Percentiles rank a stretch among this genome's conserved stretches.
phyloP scores from a whole-genome alignment of 2,329 filamentous ascomycete species.

The Ophiosphaerella herpotricha region DNA sequence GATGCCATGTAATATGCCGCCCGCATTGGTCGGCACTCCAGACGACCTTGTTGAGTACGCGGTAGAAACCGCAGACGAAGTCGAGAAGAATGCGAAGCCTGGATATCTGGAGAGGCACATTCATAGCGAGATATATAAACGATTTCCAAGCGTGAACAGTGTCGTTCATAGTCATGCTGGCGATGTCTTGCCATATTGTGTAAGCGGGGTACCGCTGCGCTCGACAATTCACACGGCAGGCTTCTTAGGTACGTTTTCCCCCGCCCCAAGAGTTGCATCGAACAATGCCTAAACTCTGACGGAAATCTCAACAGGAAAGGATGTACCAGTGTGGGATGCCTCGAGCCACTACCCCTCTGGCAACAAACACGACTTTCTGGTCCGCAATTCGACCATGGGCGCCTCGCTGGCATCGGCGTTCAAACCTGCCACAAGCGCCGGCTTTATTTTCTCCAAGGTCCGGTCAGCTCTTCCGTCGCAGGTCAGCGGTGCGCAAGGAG shows the following conservation, averaged over 20 bases:
- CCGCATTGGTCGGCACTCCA: slow-evolving; percentile 48
- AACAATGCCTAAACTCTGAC: not conserved
- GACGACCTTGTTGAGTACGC: slow-evolving; percentile 53
- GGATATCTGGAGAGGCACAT: slow-evolving; percentile 52
- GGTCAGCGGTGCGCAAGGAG: slow-evolving; percentile 35
- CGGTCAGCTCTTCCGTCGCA: slow-evolving; percentile 42
- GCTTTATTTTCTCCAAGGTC: slow-evolving; percentile 46
- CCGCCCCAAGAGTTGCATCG: not conserved
- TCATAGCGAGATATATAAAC: slow-evolving; percentile 53
- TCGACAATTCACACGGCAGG: slow-evolving; percentile 50
- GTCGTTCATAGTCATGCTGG: slow-evolving; percentile 52
- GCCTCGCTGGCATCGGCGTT: slow-evolving; percentile 44
- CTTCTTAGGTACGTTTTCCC: slow-evolving; percentile 42
- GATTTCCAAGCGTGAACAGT: slow-evolving; percentile 49
- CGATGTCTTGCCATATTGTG: slow-evolving; percentile 50
- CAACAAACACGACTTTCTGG: slow-evolving; percentile 44
- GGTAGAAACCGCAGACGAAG: slow-evolving; percentile 46
- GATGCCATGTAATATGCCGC: slow-evolving; percentile 51
- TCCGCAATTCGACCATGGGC: slow-evolving; percentile 37
- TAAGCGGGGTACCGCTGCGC: slow-evolving; percentile 47
- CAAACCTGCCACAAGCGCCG: slow-evolving; percentile 44
- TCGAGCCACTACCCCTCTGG: slow-evolving; percentile 32
- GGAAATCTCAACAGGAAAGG: slow-evolving; percentile 27
- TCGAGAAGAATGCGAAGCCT: slow-evolving; percentile 39
- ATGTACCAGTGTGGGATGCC: slow-evolving; percentile 44